Evolutionary conservation across 2,329 filamentous ascomycete species (phyloP).

Genomic region (Lachnellula hyalina): DNA sequence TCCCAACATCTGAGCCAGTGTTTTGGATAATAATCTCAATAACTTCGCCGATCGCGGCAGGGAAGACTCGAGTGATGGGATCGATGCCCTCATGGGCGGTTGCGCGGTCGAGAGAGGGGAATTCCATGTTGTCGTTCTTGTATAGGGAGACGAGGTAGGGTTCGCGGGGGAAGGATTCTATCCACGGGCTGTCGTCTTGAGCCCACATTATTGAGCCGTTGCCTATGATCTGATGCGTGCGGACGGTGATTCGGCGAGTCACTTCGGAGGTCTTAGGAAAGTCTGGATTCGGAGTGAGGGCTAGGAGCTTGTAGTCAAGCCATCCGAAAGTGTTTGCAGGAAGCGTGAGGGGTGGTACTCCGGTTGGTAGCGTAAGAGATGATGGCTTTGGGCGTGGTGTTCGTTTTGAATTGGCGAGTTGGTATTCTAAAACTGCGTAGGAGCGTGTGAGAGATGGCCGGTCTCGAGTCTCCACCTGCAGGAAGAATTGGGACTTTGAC

Average conservation of each 20-base stretch:
- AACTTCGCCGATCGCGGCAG: slow-evolving; percentile 42
- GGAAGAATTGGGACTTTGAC: slow-evolving; percentile 33
- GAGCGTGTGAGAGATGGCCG: slow-evolving; percentile 33
- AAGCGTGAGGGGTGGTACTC: too few species aligned
- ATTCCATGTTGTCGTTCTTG: slow-evolving; percentile 29
- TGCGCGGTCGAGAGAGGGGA: slow-evolving; percentile 40
- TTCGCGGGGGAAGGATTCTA: slow-evolving; percentile 27
- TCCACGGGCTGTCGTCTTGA: slow-evolving; percentile 34
- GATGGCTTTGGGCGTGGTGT: too few species aligned
- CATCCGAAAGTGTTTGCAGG: too few species aligned
- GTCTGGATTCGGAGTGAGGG: slow-evolving; percentile 13
- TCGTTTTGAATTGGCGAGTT: too few species aligned
- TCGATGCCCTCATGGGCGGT: slow-evolving; percentile 39
- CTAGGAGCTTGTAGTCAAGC: slow-evolving; percentile 31
- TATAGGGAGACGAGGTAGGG: slow-evolving; percentile 45
- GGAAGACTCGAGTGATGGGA: slow-evolving; percentile 36
- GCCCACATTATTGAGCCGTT: slow-evolving; percentile 20
- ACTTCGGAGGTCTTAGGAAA: slow-evolving; percentile 32
- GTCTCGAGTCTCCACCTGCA: slow-evolving; percentile 40
- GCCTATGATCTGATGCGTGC: slow-evolving; percentile 7
- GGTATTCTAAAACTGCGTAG: slow-evolving; percentile 37
- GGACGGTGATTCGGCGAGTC: slow-evolving; percentile 32
- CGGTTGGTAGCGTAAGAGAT: too few species aligned
- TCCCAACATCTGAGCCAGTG: slow-evolving; percentile 32
- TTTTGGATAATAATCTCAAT: slow-evolving; percentile 41